A percentile compares a stretch with the other conserved stretches of the same genome.
Conservation (phyloP, 2,329 filamentous ascomycete genomes). For the Aspergillus amoenus region DNA sequence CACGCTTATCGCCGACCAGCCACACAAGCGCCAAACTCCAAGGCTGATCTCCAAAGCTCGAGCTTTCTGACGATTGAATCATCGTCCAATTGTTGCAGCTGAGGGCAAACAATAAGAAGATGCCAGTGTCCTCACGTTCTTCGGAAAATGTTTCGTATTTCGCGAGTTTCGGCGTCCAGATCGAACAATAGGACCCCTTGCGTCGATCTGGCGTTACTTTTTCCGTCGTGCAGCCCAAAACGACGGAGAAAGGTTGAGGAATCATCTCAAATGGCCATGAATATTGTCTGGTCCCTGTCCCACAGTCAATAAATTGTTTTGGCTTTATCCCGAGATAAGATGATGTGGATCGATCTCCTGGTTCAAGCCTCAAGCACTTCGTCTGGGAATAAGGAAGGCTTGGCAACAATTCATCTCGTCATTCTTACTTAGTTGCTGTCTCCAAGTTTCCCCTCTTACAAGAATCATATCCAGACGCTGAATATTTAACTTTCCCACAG, state of each 20-base stretch:
- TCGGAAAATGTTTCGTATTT: not conserved
- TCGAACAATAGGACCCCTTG: not conserved
- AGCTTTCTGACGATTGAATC: not conserved
- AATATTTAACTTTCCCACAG: not conserved
- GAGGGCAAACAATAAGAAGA: not conserved
- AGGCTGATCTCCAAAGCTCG: not conserved
- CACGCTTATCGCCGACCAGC: conserved; percentile 23
- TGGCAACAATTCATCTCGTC: not conserved
- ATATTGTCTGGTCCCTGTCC: not conserved
- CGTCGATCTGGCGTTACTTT: not conserved
- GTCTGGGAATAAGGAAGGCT: not conserved
- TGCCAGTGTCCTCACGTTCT: not conserved
- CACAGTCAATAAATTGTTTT: not conserved
- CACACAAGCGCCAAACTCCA: not conserved
- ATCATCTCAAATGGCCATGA: not conserved
- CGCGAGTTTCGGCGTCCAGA: not conserved
- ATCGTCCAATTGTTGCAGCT: not conserved
- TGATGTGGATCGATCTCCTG: not conserved
- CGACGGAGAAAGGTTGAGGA: not conserved
- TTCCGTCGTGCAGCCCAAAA: not conserved
- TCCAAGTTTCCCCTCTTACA: not conserved
- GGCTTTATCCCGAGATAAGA: not conserved
- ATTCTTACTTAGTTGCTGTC: not conserved
- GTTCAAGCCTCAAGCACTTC: not conserved
- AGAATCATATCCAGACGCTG: not conserved